phyloP scores from a whole-genome alignment of 148 eudicot species.

The Drosera capensis region DNA sequence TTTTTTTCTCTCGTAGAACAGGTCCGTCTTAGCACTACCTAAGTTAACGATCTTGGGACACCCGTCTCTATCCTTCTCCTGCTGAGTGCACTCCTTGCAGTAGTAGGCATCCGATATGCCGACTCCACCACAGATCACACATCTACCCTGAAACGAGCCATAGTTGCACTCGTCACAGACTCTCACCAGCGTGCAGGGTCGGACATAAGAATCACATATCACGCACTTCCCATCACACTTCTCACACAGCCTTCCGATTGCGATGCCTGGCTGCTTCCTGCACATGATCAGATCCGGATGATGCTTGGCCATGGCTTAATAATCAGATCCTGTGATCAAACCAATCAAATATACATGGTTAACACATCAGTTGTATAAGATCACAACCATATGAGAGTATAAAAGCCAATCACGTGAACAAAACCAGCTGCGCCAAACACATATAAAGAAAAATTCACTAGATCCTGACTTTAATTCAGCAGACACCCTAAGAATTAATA shows the following conservation, averaged over 20 bases:
- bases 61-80: slow-evolving; percentile 80
- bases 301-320: slow-evolving; percentile 77
- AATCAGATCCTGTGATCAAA: too few species aligned
- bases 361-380: too few species aligned
- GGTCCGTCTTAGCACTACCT: slow-evolving; percentile 77
- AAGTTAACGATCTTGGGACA: slow-evolving; percentile 76
- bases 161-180: slow-evolving; percentile 80
- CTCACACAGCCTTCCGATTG: slow-evolving; percentile 72
- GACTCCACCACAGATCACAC: slow-evolving; percentile 76
- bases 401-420: too few species aligned
- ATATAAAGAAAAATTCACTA: too few species aligned
- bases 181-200: slow-evolving; percentile 72
- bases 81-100: slow-evolving; percentile 81
- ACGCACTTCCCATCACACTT: slow-evolving; percentile 77
- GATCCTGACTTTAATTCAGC: too few species aligned
- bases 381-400: too few species aligned
- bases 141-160: slow-evolving; percentile 73
- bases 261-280: slow-evolving; percentile 73
- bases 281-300: slow-evolving; percentile 87
- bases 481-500: too few species aligned
- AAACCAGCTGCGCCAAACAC: too few species aligned
- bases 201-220: slow-evolving; percentile 68
- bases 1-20: slow-evolving; percentile 64
- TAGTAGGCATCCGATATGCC: slow-evolving; percentile 79
- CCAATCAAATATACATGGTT: too few species aligned